Evolutionary conservation across 2,329 filamentous ascomycete genomes (phyloP).

Genomic region (Ascochyta clinopodiicola): DNA sequence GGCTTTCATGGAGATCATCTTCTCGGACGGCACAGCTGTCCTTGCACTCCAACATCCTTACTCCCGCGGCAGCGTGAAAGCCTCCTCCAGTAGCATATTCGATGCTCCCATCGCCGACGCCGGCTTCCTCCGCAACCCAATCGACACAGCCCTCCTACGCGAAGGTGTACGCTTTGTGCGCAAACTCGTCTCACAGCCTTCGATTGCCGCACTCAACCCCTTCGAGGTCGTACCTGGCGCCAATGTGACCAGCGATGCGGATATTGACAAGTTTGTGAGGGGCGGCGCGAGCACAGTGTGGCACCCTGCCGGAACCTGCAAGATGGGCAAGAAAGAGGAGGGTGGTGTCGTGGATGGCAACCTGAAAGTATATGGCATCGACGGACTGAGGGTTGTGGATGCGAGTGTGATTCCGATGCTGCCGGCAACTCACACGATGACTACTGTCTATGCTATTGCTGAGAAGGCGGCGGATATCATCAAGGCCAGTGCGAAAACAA

Average conservation of each 20-base stretch:
- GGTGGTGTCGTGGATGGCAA: constrained; percentile 38
- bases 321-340: constrained; percentile 33
- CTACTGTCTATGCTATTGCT: constrained; percentile 28
- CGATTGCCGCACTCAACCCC: constrained; percentile 26
- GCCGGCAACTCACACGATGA: constrained; percentile 29
- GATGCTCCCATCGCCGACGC: constrained; percentile 32
- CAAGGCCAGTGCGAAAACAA: background rate
- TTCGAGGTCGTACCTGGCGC: constrained; percentile 29
- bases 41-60: constrained; percentile 33
- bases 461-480: constrained; percentile 26
- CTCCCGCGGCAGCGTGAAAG: constrained; percentile 35
- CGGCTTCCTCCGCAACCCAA: constrained; percentile 32
- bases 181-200: constrained; percentile 14
- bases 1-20: constrained; percentile 31
- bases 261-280: constrained; percentile 26
- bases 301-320: constrained; percentile 36
- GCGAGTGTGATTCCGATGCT: constrained; percentile 28
- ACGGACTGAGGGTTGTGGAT: constrained; percentile 28
- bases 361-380: constrained; percentile 36
- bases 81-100: constrained; percentile 27
- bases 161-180: constrained; percentile 32
- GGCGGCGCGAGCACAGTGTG: constrained; percentile 23
- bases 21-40: constrained; percentile 24
- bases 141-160: constrained; percentile 29
- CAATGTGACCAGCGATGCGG: constrained; percentile 27